Percentiles rank a stretch among this genome's conserved stretches.
Conservation (phyloP, 257 asterid species). For the Primulina huaijiensis region DNA sequence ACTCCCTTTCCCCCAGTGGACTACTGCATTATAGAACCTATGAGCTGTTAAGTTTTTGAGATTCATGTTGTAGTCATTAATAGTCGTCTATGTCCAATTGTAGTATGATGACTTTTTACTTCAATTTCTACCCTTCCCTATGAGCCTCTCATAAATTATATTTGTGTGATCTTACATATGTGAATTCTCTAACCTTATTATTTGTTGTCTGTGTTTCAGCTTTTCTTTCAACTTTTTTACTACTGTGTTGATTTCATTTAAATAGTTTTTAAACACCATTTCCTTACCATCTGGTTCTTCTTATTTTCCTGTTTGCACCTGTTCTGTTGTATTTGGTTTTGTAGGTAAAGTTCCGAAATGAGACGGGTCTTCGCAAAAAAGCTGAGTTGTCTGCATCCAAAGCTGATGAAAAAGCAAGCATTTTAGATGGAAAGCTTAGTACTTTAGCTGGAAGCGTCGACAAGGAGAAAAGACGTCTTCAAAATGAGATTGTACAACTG, state of each 20-base stretch:
- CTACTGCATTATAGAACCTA: constrained; percentile 2
- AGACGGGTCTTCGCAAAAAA: constrained; percentile 68
- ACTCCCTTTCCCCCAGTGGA: constrained; percentile 10
- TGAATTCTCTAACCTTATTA: constrained; percentile 5
- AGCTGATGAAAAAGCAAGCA: constrained; percentile 74
- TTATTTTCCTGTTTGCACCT: constrained; percentile 14
- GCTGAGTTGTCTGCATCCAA: constrained; percentile 71
- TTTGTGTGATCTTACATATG: background rate
- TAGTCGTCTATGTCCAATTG: constrained; percentile 3
- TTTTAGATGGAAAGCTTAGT: constrained; percentile 60
- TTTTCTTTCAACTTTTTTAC: constrained; percentile 6
- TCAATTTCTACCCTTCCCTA: background rate
- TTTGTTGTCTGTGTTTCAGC: constrained; percentile 11
- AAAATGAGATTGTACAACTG: constrained; percentile 72
- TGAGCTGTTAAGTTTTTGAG: constrained; percentile 8
- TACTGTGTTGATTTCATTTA: background rate
- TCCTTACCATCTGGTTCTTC: constrained; percentile 13
- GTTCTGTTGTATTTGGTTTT: constrained; percentile 22
- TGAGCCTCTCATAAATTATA: constrained; percentile 10
- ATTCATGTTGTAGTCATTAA: background rate
- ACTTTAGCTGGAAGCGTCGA: constrained; percentile 60
- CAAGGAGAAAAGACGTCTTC: constrained; percentile 68
- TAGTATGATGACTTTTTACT: constrained; percentile 6
- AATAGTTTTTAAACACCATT: constrained; percentile 7
- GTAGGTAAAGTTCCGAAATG: constrained; percentile 72